Evolutionary conservation across 2,329 filamentous ascomycete genomes (phyloP).

Genomic region (Penicillium rolfsii): DNA sequence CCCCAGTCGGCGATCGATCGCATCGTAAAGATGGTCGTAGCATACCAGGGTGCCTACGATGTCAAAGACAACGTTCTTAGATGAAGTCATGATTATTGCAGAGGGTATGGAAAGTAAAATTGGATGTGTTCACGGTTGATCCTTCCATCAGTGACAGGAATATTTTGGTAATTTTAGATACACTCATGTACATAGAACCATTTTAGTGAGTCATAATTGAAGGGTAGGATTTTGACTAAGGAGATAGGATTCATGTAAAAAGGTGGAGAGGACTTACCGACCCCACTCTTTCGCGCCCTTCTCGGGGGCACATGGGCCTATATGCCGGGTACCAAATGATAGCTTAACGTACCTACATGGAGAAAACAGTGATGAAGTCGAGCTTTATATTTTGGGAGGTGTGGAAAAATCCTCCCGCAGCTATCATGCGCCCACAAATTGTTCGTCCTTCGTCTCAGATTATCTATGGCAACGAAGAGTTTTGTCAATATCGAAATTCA

Average conservation of each 20-base stretch:
- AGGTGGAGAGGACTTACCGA: constrained; percentile 7
- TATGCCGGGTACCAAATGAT: constrained; percentile 4
- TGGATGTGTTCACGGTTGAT: background rate
- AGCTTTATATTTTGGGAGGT: background rate
- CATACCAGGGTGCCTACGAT: constrained; percentile 47
- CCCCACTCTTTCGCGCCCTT: background rate
- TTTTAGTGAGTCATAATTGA: background rate
- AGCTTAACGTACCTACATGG: background rate
- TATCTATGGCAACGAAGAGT: constrained; percentile 13
- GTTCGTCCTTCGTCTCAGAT: background rate
- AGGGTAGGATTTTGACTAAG: background rate
- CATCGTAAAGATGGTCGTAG: constrained; percentile 45
- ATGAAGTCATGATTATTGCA: constrained; percentile 13
- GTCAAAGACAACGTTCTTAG: constrained; percentile 37
- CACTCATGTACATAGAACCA: background rate
- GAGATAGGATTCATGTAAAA: background rate
- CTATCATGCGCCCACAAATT: background rate
- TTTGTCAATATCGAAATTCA: constrained; percentile 7
- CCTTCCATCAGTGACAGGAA: background rate
- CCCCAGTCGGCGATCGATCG: constrained; percentile 45
- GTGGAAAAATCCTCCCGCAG: background rate
- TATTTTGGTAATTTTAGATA: background rate
- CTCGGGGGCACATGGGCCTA: background rate
- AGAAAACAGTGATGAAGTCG: background rate
- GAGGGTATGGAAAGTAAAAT: background rate